Evolutionary conservation across 345 rosid genomes (phyloP).

Genomic region (Viola odorata): DNA sequence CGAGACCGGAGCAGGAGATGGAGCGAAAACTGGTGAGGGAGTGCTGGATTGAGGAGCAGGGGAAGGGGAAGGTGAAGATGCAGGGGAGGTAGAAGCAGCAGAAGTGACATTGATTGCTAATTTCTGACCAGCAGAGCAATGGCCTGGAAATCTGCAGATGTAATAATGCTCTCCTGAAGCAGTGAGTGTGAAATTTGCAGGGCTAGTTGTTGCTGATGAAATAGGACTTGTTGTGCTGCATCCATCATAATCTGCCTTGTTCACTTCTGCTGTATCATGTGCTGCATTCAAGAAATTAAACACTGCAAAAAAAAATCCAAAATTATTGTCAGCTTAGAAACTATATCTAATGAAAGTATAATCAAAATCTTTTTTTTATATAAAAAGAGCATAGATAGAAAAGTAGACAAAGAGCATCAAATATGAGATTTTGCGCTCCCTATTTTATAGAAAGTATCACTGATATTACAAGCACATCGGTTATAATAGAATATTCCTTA

Average conservation of each 20-base stretch:
- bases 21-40: slow-evolving; percentile 11
- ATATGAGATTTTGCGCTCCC: no score
- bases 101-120: slow-evolving; percentile 19
- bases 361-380: no score
- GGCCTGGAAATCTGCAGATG: slow-evolving; percentile 15
- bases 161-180: slow-evolving; percentile 19
- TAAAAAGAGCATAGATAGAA: no score
- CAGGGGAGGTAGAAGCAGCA: slow-evolving; percentile 12
- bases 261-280: slow-evolving; percentile 21
- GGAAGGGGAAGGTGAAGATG: slow-evolving; percentile 5
- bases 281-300: slow-evolving; percentile 9
- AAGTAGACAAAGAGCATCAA: no score
- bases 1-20: slow-evolving; percentile 6
- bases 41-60: slow-evolving; percentile 22
- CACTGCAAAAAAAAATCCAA: slow-evolving; percentile 1
- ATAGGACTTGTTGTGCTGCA: slow-evolving; percentile 14
- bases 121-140: slow-evolving; percentile 23
- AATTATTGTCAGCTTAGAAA: not conserved
- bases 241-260: slow-evolving; percentile 18
- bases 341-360: no score
- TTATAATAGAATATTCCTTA: no score
- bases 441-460: no score
- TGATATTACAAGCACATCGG: no score
- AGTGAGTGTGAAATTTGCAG: slow-evolving; percentile 19
- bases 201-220: not conserved